Percentiles rank a stretch among this genome's conserved stretches.
phyloP scores from a whole-genome alignment of 163 green algal species.

The Chlamydomonas reinhardtii region DNA sequence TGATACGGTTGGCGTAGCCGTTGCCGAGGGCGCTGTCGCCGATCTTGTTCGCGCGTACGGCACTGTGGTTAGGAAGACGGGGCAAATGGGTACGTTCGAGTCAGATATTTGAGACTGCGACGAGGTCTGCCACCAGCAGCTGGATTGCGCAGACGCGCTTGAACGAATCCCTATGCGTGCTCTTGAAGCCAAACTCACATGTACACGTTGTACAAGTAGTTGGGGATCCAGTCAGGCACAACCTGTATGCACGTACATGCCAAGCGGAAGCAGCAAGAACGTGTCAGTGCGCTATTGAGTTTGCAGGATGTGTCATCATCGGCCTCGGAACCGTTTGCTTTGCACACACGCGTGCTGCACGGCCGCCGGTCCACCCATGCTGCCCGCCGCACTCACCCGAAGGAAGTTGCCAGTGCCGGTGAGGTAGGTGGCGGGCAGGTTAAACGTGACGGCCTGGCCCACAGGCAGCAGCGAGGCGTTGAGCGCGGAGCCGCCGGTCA shows the following conservation, averaged over 20 bases:
- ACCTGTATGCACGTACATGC: background rate
- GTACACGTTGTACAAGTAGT: background rate
- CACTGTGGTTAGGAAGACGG: background rate
- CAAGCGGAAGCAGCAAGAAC: too few relatives aligned
- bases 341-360: too few relatives aligned
- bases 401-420: background rate
- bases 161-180: too few relatives aligned
- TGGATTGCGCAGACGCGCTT: too few relatives aligned
- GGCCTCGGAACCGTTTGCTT: too few relatives aligned
- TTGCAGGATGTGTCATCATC: too few relatives aligned
- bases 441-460: background rate
- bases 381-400: background rate
- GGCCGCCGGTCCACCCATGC: too few relatives aligned
- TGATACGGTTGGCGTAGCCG: background rate
- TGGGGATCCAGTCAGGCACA: background rate
- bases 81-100: background rate
- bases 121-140: background rate
- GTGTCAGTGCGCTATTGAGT: too few relatives aligned
- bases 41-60: background rate
- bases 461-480: background rate
- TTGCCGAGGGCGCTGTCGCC: background rate
- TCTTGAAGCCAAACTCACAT: background rate
- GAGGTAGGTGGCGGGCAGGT: conserved; percentile 1
- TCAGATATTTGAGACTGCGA: background rate
- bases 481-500: background rate